Conservation (phyloP, 805 yeast species). For the Yarrowia bubula region DNA sequence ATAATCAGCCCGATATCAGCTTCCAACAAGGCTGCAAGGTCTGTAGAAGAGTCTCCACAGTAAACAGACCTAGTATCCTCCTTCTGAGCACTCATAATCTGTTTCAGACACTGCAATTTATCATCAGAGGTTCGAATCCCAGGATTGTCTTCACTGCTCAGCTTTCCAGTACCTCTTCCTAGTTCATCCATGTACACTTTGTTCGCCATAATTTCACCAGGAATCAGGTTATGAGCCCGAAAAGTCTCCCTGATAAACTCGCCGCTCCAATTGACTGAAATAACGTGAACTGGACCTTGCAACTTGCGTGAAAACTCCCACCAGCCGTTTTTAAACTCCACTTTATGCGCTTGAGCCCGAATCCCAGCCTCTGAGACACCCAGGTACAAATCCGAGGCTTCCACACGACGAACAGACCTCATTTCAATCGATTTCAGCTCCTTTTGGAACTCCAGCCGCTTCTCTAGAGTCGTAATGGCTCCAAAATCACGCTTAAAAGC, state of each 20-base stretch:
- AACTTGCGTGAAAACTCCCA: conserved; percentile 39
- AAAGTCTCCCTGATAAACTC: conserved; percentile 44
- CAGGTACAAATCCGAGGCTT: conserved; percentile 43
- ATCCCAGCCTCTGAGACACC: conserved; percentile 43
- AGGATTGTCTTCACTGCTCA: conserved; percentile 29
- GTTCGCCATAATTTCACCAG: conserved; percentile 48
- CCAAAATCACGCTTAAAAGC: conserved; percentile 40
- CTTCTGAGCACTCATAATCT: conserved; percentile 28
- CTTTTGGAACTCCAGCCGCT: conserved; percentile 49
- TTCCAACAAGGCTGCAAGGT: conserved; percentile 50
- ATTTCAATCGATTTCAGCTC: conserved; percentile 49
- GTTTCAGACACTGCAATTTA: conserved; percentile 41
- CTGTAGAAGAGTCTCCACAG: conserved; percentile 65
- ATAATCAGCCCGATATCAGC: conserved; percentile 51
- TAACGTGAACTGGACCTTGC: conserved; percentile 44
- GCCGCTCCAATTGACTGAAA: conserved; percentile 66
- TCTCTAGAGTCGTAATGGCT: conserved; percentile 39
- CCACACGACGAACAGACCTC: conserved; percentile 48
- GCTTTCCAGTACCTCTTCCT: conserved; percentile 37
- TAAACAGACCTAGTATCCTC: conserved; percentile 40
- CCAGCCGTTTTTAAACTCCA: conserved; percentile 46
- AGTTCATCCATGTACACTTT: conserved; percentile 41
- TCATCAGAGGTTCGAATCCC: conserved; percentile 55
- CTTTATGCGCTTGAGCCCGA: conserved; percentile 40
- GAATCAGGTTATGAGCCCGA: not conserved